A percentile compares a stretch with the other conserved stretches of the same genome.
phyloP scores from a whole-genome alignment of 2,329 filamentous ascomycete species.

The Ascocoryne sarcoides region DNA sequence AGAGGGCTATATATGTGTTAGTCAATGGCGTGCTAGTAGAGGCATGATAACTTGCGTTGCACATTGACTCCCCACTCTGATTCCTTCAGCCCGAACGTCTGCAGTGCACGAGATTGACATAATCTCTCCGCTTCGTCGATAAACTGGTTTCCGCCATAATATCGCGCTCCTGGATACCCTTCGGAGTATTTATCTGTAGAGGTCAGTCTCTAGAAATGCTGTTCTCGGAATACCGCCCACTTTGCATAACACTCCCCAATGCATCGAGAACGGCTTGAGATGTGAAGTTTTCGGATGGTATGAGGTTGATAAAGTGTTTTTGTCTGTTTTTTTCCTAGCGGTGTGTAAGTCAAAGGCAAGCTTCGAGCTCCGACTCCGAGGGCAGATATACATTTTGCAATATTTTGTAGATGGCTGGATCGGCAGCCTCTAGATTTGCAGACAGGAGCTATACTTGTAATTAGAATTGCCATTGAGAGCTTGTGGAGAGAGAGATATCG shows the following conservation, averaged over 20 bases:
- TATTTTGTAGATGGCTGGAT: constrained; percentile 80
- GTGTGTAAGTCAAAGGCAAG: constrained; percentile 5
- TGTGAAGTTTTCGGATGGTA: constrained; percentile 92
- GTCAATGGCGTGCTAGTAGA: constrained; percentile 3
- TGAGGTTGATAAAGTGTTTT: constrained; percentile 97
- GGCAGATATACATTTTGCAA: constrained; percentile 66
- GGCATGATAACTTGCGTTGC: constrained; percentile 50
- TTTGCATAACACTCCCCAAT: constrained; percentile 90
- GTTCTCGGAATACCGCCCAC: constrained; percentile 39
- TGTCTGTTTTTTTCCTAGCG: constrained; percentile 84
- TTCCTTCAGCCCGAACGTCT: constrained; percentile 74
- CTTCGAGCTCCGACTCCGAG: neutral
- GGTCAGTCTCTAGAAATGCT: constrained; percentile 32
- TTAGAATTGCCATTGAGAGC: neutral
- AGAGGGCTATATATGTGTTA: constrained; percentile 24
- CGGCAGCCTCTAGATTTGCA: constrained; percentile 65
- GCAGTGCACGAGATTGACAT: constrained; percentile 82
- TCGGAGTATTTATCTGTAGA: constrained; percentile 88
- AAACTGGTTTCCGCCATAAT: constrained; percentile 95
- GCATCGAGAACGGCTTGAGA: constrained; percentile 89
- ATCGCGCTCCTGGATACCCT: constrained; percentile 90
- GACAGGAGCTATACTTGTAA: constrained; percentile 59
- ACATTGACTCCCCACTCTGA: constrained; percentile 97
- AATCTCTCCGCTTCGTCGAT: constrained; percentile 85
- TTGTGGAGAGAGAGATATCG: constrained; percentile 2